These are phyloP conservation scores for Marsdenia floribunda DNA, from an alignment of 257 asterid genomes.

Conservation along the genomic window DNA sequence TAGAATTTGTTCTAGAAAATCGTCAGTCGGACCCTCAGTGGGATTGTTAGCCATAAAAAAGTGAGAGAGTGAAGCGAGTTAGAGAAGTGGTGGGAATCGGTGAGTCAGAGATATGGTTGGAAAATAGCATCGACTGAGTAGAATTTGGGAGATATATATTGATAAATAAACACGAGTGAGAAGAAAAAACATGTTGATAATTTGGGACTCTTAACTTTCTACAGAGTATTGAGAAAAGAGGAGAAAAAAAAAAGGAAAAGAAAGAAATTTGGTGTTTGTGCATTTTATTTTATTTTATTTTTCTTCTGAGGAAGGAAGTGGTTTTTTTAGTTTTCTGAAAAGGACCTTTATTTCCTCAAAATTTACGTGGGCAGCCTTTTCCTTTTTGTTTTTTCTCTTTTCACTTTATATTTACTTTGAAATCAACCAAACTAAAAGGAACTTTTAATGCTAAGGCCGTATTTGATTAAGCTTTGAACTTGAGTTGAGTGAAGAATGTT, in stretches of 20 bases:
- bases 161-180: slow-evolving; percentile 4
- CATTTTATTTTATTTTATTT: slow-evolving; percentile 19
- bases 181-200: not conserved
- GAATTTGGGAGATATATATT: not conserved
- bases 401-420: not conserved
- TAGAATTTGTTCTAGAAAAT: slow-evolving; percentile 80
- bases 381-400: not conserved
- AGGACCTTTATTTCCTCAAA: slow-evolving; percentile 1
- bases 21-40: slow-evolving; percentile 71
- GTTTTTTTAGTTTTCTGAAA: slow-evolving; percentile 9
- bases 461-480: too few species aligned
- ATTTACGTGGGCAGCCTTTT: slow-evolving; percentile 11
- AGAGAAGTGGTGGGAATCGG: slow-evolving; percentile 11
- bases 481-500: too few species aligned
- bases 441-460: too few species aligned
- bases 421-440: not conserved
- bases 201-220: slow-evolving; percentile 20
- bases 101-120: slow-evolving; percentile 8
- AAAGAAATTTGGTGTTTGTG: not conserved
- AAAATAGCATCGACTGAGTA: slow-evolving; percentile 11
- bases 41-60: slow-evolving; percentile 69
- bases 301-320: slow-evolving; percentile 4
- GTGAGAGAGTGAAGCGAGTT: slow-evolving; percentile 12
- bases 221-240: slow-evolving; percentile 26
- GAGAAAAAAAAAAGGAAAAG: not conserved